Evolutionary conservation across 2,329 filamentous ascomycete species (phyloP).

Genomic region (Aspergillus latus): DNA sequence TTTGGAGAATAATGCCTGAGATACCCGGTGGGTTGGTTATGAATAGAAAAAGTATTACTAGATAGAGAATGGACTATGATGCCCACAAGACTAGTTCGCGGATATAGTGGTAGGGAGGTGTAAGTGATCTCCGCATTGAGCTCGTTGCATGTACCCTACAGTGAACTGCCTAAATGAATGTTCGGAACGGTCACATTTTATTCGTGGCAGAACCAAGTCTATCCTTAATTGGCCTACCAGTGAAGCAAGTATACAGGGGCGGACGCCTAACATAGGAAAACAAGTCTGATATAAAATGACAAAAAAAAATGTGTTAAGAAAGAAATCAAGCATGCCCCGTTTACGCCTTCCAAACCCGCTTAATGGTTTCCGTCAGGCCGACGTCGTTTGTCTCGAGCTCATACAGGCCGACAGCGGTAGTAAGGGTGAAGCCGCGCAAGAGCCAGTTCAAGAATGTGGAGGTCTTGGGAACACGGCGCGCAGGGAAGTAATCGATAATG

Average conservation of each 20-base stretch:
- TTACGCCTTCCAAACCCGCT: slow-evolving; percentile 81
- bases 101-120: too few species aligned
- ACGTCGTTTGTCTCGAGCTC: slow-evolving; percentile 99
- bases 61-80: too few species aligned
- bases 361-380: slow-evolving; percentile 84
- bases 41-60: not conserved
- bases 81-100: too few species aligned
- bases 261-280: slow-evolving; percentile 32
- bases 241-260: slow-evolving; percentile 37
- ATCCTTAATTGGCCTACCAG: slow-evolving; percentile 17
- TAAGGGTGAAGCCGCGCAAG: slow-evolving; percentile 73
- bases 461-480: slow-evolving; percentile 64
- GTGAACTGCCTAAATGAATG: not conserved
- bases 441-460: slow-evolving; percentile 71
- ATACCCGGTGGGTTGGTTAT: not conserved
- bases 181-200: slow-evolving; percentile 20
- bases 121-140: too few species aligned
- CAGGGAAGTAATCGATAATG: slow-evolving; percentile 89
- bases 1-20: slow-evolving; percentile 14
- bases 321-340: slow-evolving; percentile 29
- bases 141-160: too few species aligned
- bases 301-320: slow-evolving; percentile 21
- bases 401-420: slow-evolving; percentile 86
- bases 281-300: slow-evolving; percentile 21
- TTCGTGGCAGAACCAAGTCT: slow-evolving; percentile 20